Evolutionary conservation across 345 rosid species (phyloP).

Genomic region (Eucalyptus globulus): DNA sequence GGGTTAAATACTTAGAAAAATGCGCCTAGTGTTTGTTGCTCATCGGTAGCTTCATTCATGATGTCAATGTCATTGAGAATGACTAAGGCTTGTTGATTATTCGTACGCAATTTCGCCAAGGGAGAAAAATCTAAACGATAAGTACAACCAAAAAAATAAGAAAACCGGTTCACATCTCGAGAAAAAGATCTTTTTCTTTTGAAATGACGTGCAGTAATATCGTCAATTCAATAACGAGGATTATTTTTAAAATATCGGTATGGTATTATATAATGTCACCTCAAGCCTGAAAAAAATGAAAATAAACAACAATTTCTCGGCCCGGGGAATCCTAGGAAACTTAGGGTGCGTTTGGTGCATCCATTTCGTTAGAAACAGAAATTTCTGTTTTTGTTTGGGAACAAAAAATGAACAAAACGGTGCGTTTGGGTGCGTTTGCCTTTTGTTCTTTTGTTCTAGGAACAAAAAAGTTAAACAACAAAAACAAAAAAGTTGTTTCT

Average conservation of each 20-base stretch:
- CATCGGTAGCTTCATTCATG: constrained; percentile 13
- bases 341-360: too few species aligned
- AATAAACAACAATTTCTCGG: background rate
- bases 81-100: background rate
- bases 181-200: background rate
- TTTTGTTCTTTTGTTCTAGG: too few species aligned
- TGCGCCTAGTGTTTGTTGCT: background rate
- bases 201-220: background rate
- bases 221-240: background rate
- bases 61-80: constrained; percentile 1
- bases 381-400: too few species aligned
- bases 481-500: too few species aligned
- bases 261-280: background rate
- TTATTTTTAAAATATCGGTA: background rate
- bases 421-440: too few species aligned
- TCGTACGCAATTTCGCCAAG: background rate
- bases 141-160: background rate
- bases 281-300: background rate
- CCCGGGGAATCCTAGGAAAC: background rate
- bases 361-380: too few species aligned
- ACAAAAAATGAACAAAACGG: too few species aligned
- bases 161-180: background rate
- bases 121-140: background rate
- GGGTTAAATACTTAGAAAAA: background rate
- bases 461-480: too few species aligned